Base-by-base conservation (phyloP, 257 asterid genomes). In the Solanum chiquidenum region DNA sequence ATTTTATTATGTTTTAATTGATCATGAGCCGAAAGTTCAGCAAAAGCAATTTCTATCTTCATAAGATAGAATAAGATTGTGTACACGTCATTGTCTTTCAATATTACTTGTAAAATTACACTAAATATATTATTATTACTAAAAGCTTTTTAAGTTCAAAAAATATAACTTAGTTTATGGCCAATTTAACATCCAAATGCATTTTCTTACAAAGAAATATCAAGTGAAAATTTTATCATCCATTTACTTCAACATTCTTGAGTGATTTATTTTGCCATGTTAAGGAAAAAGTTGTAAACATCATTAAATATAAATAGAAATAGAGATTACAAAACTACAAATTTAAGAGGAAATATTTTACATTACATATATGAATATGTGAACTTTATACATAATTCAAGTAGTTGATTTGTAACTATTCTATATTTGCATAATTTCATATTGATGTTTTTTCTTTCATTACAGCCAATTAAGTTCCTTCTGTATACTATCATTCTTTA, bases 11-110 rank as follows among this genome's bases (percentile, higher is more conserved):
- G 14, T n/a, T 64, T n/a, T 64, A 64, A 0, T 64, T 64, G 11
- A 38, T 38, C 34, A 38, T 38, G 55, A 64, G 13, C 1, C 7
- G 7, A 62, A 2, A 11, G 0, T n/a, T 20, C 2, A 55, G 10
- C 25, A 1, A 55, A 55, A 55, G 4, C 1, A 55, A 7, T 62
- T 0, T n/a, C 1, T 62, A 4, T 0, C 2, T 60, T 60, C 7
- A 10, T 10, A n/a, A 62, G 0, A 21, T 21, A 8, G 10, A 58
- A 8, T 0, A 58, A 8, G 1, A 62, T 3, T n/a, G 0, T 11
- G 12, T 4, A n/a, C 16, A 62, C 33, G 27, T 4, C 3, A 0
- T n/a, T 62, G 0, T 62, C 7, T n/a, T 4, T 0, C 4, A 55
- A 18, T 55, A 0, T 18, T 55, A 55, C 1, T 55, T 55, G 4